phyloP scores from a whole-genome alignment of 768 basidiomycete species.

The Pleurotus platypus region DNA sequence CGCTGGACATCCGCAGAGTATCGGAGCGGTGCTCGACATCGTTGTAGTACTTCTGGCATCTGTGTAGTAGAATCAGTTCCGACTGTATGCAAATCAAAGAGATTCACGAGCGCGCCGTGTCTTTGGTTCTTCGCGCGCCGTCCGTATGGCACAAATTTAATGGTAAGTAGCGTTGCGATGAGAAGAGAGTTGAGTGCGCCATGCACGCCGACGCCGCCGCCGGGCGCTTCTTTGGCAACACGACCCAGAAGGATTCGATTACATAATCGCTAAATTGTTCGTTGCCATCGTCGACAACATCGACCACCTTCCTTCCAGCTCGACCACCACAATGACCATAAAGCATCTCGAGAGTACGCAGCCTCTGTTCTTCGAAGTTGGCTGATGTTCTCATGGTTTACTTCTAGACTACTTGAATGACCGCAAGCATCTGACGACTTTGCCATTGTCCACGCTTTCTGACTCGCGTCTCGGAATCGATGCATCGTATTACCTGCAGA shows the following conservation, averaged over 20 bases:
- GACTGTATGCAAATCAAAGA: too few relatives aligned
- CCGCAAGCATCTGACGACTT: constrained; percentile 83
- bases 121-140: too few relatives aligned
- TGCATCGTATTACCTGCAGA: constrained; percentile 84
- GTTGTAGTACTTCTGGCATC: too few relatives aligned
- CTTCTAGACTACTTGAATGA: constrained; percentile 74
- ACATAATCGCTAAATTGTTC: constrained; percentile 4
- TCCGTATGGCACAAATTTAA: too few relatives aligned
- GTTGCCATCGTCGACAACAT: constrained; percentile 8
- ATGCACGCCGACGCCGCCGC: too few relatives aligned
- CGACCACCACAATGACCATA: constrained; percentile 57
- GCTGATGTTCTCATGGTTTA: constrained; percentile 13
- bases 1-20: too few relatives aligned
- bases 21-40: too few relatives aligned
- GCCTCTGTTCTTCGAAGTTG: neutral
- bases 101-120: too few relatives aligned
- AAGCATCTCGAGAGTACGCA: constrained; percentile 78
- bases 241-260: neutral
- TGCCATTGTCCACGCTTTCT: constrained; percentile 75
- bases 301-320: neutral
- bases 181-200: too few relatives aligned
- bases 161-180: too few relatives aligned
- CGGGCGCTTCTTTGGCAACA: too few relatives aligned
- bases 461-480: constrained; percentile 97
- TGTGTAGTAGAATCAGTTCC: too few relatives aligned